These are phyloP conservation scores for Euphrasia arctica DNA, from an alignment of 305 asterid genomes.

Conservation along the genomic window DNA sequence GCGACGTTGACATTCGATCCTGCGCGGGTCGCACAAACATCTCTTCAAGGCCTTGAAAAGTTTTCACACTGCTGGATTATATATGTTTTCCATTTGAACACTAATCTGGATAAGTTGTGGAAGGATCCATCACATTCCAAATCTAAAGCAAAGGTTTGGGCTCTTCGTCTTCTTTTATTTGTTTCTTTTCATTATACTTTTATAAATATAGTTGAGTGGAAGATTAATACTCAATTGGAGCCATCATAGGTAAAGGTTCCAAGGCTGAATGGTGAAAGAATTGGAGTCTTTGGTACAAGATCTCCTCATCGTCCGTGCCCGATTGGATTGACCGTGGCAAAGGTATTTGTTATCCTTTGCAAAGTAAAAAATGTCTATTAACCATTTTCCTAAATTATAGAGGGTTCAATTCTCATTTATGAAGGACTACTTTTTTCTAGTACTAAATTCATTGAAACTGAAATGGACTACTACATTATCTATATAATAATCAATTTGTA, in stretches of 20 bases:
- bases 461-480: too few species aligned
- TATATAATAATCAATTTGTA: background rate
- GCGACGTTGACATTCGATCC: constrained; percentile 69
- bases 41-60: constrained; percentile 85
- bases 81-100: constrained; percentile 85
- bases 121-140: constrained; percentile 74
- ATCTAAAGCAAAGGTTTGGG: constrained; percentile 81
- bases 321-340: constrained; percentile 92
- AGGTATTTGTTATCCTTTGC: constrained; percentile 44
- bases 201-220: constrained; percentile 12
- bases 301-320: constrained; percentile 98
- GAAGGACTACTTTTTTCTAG: too few species aligned
- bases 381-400: background rate
- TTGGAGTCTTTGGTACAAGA: constrained; percentile 93
- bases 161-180: background rate
- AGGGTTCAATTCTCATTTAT: background rate
- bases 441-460: too few species aligned
- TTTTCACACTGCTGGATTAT: constrained; percentile 94
- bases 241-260: constrained; percentile 79
- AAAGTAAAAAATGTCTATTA: constrained; percentile 15
- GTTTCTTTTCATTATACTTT: background rate
- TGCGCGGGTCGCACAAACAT: constrained; percentile 70
- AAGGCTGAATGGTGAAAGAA: constrained; percentile 69
- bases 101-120: constrained; percentile 91
- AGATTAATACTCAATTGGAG: constrained; percentile 6